phyloP scores from a whole-genome alignment of 192 early-diverging fungal species.

The Coemansia furcata region DNA sequence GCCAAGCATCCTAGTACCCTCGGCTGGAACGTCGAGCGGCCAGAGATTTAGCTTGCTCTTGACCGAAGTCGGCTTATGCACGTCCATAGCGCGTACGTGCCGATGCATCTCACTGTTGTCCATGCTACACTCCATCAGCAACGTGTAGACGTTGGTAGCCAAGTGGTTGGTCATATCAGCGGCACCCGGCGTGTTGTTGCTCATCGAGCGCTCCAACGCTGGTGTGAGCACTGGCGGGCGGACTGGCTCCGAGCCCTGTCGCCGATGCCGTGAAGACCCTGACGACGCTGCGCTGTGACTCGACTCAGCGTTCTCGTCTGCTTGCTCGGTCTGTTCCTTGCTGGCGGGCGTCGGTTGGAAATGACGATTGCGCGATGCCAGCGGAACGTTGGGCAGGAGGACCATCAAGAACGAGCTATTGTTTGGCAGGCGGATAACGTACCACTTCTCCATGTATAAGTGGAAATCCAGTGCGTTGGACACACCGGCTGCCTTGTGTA shows the following conservation, averaged over 20 bases:
- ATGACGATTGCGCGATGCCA: constrained; percentile 30
- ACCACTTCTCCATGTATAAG: constrained; percentile 53
- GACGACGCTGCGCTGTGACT: not conserved
- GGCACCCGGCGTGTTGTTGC: not conserved
- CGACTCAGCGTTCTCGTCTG: not conserved
- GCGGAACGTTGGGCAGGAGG: constrained; percentile 42
- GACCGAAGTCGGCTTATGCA: not conserved
- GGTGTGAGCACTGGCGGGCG: constrained; percentile 38
- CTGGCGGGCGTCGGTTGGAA: not conserved
- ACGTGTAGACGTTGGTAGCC: constrained; percentile 37
- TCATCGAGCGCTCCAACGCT: constrained; percentile 36
- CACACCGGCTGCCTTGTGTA: constrained; percentile 32
- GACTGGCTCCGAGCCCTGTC: constrained; percentile 26
- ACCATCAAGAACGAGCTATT: constrained; percentile 53
- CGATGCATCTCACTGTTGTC: constrained; percentile 48
- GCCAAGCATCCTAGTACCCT: constrained; percentile 30
- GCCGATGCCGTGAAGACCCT: constrained; percentile 1
- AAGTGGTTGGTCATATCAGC: not conserved
- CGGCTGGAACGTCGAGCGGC: constrained; percentile 17
- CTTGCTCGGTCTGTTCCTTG: not conserved
- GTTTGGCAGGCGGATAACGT: constrained; percentile 46
- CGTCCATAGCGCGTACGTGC: constrained; percentile 24
- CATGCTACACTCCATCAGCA: constrained; percentile 54
- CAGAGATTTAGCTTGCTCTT: constrained; percentile 40
- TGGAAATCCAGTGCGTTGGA: constrained; percentile 49